Conservation (phyloP, 225 moss, liverwort and hornwort genomes). For the Anthoceros angustus region DNA sequence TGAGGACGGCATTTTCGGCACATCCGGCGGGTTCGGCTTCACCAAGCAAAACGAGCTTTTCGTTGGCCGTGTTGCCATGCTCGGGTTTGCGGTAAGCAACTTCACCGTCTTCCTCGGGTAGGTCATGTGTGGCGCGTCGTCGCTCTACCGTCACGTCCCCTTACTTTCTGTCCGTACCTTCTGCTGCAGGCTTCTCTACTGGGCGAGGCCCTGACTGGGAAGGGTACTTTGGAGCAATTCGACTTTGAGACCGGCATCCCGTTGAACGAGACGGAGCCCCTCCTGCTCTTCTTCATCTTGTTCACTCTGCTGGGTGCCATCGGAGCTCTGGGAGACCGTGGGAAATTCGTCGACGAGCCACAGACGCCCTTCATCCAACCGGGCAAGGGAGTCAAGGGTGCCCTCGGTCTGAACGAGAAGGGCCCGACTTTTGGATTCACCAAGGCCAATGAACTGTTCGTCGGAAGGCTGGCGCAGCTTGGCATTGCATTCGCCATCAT, state of each 20-base stretch:
- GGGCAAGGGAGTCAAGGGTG: constrained; percentile 46
- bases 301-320: constrained; percentile 77
- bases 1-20: constrained; percentile 53
- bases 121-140: no score
- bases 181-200: constrained; percentile 48
- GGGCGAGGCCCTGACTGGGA: constrained; percentile 63
- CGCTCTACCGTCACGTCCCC: no score
- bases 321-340: constrained; percentile 68
- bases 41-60: constrained; percentile 84
- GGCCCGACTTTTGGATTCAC: constrained; percentile 83
- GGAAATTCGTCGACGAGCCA: constrained; percentile 44
- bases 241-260: constrained; percentile 87
- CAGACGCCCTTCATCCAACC: constrained; percentile 30
- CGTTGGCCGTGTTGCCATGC: constrained; percentile 78
- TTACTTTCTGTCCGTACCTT: not conserved
- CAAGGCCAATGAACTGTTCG: constrained; percentile 78
- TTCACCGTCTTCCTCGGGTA: no score
- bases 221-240: constrained; percentile 74
- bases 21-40: constrained; percentile 75
- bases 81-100: constrained; percentile 54
- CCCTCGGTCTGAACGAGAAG: constrained; percentile 47
- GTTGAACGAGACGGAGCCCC: constrained; percentile 65
- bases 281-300: constrained; percentile 65
- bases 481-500: constrained; percentile 80
- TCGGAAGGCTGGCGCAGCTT: constrained; percentile 76